phyloP scores from a whole-genome alignment of 257 asterid species.

The Rauvolfia tetraphylla region DNA sequence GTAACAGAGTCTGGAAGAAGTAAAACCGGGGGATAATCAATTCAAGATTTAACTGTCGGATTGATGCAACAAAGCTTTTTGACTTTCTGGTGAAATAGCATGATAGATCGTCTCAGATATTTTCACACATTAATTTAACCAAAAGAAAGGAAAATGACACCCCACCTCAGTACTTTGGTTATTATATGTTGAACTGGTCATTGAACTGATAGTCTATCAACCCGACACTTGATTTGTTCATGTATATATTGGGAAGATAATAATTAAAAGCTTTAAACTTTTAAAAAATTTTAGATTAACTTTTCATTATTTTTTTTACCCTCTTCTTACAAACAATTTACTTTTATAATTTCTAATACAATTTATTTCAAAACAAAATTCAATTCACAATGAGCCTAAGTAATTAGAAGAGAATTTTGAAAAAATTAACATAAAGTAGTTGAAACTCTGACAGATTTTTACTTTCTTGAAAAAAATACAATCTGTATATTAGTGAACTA shows the following conservation, averaged over 20 bases:
- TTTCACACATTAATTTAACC: slow-evolving; percentile 3
- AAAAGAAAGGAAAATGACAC: not conserved
- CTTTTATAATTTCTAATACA: no score
- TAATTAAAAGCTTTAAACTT: not conserved
- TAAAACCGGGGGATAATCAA: not conserved
- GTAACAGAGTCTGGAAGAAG: not conserved
- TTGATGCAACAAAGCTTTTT: slow-evolving; percentile 7
- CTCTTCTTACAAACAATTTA: no score
- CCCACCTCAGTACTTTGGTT: not conserved
- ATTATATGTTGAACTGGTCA: no score
- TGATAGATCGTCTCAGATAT: not conserved
- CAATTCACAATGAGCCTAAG: no score
- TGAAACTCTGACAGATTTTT: not conserved
- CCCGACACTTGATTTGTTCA: no score
- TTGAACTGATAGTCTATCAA: not conserved
- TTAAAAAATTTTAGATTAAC: no score
- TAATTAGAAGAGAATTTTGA: no score
- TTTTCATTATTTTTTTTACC: no score
- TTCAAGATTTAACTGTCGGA: slow-evolving; percentile 22
- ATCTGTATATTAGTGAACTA: no score
- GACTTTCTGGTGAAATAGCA: not conserved
- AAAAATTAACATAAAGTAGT: not conserved
- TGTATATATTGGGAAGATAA: not conserved
- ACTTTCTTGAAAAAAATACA: no score
- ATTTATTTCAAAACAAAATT: no score